Conservation (phyloP, 148 eudicot genomes). For the Heliamphora exappendiculata region DNA sequence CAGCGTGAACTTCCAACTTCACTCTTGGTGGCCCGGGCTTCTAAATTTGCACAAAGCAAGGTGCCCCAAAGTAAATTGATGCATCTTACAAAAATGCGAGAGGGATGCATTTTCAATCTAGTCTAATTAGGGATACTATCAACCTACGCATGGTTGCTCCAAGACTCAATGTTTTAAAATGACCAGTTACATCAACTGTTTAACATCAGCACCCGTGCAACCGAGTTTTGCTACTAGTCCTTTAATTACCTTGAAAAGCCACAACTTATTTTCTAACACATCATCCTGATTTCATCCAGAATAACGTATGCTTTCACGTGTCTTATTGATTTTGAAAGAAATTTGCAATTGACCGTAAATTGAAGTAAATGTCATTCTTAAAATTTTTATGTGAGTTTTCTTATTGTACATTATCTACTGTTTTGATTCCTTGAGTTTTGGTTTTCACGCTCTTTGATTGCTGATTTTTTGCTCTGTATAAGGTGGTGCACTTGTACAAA, state of each 20-base stretch:
- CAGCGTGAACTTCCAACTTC: too few relatives aligned
- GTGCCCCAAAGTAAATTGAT: background rate
- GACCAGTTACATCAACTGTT: background rate
- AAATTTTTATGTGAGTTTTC: background rate
- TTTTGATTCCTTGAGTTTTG: background rate
- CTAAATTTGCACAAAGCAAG: too few relatives aligned
- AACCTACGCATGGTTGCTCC: background rate
- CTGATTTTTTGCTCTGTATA: constrained; percentile 16
- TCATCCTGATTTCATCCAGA: background rate
- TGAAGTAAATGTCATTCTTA: background rate
- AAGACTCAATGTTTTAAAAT: background rate
- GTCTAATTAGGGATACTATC: background rate
- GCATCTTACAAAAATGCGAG: background rate
- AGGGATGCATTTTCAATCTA: background rate
- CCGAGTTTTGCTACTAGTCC: background rate
- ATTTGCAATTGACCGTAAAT: background rate
- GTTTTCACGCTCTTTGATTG: background rate
- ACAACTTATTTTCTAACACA: background rate
- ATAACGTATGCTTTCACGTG: background rate
- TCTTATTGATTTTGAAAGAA: background rate
- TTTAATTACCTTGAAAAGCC: background rate
- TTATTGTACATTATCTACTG: background rate
- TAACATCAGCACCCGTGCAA: background rate
- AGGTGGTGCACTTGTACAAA: constrained; percentile 85
- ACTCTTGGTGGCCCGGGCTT: too few relatives aligned